phyloP scores from a whole-genome alignment of 192 early-diverging fungal species.

The Backusella circina region DNA sequence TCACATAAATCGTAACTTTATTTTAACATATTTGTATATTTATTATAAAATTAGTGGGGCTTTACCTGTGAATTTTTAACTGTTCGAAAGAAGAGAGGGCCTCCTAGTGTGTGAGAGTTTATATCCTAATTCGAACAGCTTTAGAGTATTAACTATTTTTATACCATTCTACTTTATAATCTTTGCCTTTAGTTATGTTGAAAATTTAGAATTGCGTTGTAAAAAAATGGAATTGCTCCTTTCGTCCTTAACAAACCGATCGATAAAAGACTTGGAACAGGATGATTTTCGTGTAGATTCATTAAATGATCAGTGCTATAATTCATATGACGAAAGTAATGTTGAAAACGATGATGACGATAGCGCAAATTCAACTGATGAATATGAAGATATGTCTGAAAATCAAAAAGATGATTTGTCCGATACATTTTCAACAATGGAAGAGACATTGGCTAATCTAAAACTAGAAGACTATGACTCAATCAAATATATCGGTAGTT shows the following conservation, averaged over 20 bases:
- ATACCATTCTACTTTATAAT: background rate
- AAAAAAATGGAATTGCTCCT: slow-evolving; percentile 32
- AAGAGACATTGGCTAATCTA: slow-evolving; percentile 16
- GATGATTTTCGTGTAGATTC: slow-evolving; percentile 1
- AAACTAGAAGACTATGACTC: slow-evolving; percentile 30
- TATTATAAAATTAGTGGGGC: slow-evolving; percentile 19
- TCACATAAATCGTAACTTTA: background rate
- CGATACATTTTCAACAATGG: background rate
- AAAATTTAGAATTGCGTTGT: slow-evolving; percentile 26
- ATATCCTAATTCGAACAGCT: background rate
- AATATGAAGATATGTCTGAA: background rate
- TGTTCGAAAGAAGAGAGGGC: slow-evolving; percentile 27
- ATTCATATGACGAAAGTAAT: background rate
- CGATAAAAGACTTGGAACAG: slow-evolving; percentile 27
- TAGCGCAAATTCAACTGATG: background rate
- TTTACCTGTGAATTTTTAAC: slow-evolving; percentile 28
- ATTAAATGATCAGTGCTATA: background rate
- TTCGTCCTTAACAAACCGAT: slow-evolving; percentile 12
- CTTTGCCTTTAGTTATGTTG: slow-evolving; percentile 9
- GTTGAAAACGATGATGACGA: slow-evolving; percentile 1
- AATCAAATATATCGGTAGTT: slow-evolving; percentile 23
- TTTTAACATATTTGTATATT: background rate
- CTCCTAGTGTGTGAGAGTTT: slow-evolving; percentile 29
- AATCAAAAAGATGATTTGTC: background rate
- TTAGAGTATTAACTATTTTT: background rate